Percentiles rank a stretch among this genome's conserved stretches.
phyloP scores from a whole-genome alignment of 768 basidiomycete species.

The Boletus rex-veris region DNA sequence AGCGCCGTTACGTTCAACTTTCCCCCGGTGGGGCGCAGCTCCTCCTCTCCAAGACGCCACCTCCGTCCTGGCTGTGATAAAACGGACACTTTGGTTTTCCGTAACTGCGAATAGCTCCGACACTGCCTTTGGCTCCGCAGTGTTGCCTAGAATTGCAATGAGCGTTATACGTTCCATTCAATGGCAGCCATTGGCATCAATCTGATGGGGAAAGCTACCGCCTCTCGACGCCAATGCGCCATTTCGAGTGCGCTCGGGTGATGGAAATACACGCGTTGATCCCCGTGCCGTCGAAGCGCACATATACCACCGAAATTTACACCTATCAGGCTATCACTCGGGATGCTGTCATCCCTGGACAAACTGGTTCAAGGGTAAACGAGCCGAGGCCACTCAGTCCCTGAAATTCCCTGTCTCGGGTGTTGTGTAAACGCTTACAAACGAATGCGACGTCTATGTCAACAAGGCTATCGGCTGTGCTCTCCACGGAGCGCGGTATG shows the following conservation, averaged over 20 bases:
- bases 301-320: conserved; percentile 10
- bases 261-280: conserved; percentile 21
- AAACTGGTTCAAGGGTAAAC: conserved; percentile 20
- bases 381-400: conserved; percentile 9
- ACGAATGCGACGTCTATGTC: conserved; percentile 3
- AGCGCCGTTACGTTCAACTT: conserved; percentile 3
- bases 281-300: conserved; percentile 23
- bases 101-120: conserved; percentile 3
- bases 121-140: conserved; percentile 15
- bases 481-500: conserved; percentile 5
- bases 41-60: neutral
- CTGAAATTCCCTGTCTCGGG: conserved; percentile 20
- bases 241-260: conserved; percentile 18
- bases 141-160: conserved; percentile 1
- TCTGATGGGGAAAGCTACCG: conserved; percentile 4
- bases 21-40: neutral
- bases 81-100: neutral
- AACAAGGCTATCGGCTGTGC: conserved; percentile 29
- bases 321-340: conserved; percentile 16
- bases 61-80: conserved; percentile 1
- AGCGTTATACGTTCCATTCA: conserved; percentile 6
- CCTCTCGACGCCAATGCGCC: conserved; percentile 14
- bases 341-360: conserved; percentile 27
- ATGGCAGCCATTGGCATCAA: neutral
- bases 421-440: conserved; percentile 13